Percentiles rank a stretch among this genome's conserved stretches.
These are phyloP conservation scores for Puccinia hordei DNA, from an alignment of 1,284 basidiomycete genomes.

Conservation along the genomic window DNA sequence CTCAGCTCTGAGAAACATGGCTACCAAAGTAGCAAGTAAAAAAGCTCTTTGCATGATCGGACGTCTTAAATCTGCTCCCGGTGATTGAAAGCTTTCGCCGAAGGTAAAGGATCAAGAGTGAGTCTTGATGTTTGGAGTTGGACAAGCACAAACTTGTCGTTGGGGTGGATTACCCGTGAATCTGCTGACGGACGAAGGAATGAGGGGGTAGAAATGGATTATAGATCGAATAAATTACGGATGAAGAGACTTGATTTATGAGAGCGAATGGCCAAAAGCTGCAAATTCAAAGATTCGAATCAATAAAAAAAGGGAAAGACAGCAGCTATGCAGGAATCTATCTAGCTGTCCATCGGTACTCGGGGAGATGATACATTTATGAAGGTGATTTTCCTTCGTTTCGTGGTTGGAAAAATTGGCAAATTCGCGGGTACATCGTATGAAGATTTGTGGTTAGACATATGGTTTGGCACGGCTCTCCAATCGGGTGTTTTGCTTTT, in stretches of 20 bases:
- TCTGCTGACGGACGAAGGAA: background rate
- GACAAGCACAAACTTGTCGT: background rate
- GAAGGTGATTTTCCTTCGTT: no score
- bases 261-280: background rate
- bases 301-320: no score
- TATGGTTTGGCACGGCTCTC: no score
- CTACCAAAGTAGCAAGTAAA: background rate
- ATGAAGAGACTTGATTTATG: background rate
- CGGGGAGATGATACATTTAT: no score
- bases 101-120: background rate
- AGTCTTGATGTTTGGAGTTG: background rate
- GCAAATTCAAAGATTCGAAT: no score
- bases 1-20: background rate
- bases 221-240: background rate
- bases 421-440: no score
- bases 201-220: background rate
- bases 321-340: no score
- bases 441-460: no score
- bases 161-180: background rate
- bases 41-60: conserved; percentile 3
- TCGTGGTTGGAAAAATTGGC: no score
- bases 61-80: background rate
- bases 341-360: no score
- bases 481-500: no score
- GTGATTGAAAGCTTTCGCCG: background rate